Base-by-base conservation (phyloP, 495 filamentous ascomycete genomes). In the Lasiosphaeris hirsuta region DNA sequence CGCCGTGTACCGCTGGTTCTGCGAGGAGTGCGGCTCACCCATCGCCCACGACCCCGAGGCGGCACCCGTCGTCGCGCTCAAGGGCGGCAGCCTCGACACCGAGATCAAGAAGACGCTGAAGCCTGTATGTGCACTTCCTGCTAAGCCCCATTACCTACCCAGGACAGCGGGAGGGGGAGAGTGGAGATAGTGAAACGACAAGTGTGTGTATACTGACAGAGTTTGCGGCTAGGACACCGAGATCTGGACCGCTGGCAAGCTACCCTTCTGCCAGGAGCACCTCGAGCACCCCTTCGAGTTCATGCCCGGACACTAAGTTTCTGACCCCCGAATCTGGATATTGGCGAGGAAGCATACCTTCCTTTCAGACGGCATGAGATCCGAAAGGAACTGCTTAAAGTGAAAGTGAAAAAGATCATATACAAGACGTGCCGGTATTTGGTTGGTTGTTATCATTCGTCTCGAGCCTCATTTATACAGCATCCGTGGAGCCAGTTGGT, bases 41-140 rank as follows among this genome's bases (percentile, higher is more conserved):
- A 86, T 88, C 64, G 84, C 84, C 40, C 85, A 88, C 66, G 84
- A 86, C 65, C 85, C 84, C 11, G 84, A 87, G 46, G 82, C 79
- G 11, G 85, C 84, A 14, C 84, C 84, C 36, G 74, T 88, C 70
- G 86, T 87, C 63, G 85, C 84, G 45, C 68, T 88, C 61, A 88
- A 88, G 80, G 85, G 79, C 18, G 85, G 85, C 44, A 81, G 79
- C 47, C 72, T 88, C 51, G 80, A 81, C 56, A 70, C 67, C 0
- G 83, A 83, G 66, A 80, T 85, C 68, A 86, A 86, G 81, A 84
- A 86, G 79, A 77, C 63, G 39, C 68, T 88, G 58, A 85, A 88
- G 78, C 85, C 85, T 53, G 83, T 84, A 66, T 56, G 75, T 70
- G 50, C 7, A 35, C 10, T 19, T 57, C 11, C 23, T 10, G 35